Conservation (phyloP, 2,329 filamentous ascomycete species). For the Byssochlamys sp. region DNA sequence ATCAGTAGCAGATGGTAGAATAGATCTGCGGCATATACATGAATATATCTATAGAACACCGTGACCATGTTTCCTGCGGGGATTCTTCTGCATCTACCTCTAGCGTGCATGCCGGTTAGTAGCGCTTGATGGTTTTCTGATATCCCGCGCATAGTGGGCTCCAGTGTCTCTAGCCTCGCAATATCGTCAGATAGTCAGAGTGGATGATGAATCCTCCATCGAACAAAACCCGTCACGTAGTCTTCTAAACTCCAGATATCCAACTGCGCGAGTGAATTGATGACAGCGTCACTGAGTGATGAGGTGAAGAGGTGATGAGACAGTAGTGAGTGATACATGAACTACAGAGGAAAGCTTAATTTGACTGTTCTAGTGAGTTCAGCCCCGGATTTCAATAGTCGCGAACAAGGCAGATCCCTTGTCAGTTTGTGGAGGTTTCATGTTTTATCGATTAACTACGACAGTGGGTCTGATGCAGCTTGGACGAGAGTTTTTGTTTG, state of each 20-base stretch:
- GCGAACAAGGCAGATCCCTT: conserved; percentile 1
- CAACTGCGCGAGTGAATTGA: too few species aligned
- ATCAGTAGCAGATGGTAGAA: background rate
- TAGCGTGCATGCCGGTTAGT: background rate
- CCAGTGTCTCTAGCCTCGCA: too few species aligned
- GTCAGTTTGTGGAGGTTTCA: background rate
- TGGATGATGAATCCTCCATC: too few species aligned
- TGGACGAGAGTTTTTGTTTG: background rate
- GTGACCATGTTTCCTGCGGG: background rate
- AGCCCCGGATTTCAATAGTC: background rate
- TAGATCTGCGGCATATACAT: background rate
- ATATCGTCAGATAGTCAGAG: too few species aligned
- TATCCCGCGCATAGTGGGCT: too few species aligned
- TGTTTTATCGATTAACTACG: background rate
- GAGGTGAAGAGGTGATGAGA: background rate
- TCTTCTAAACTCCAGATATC: too few species aligned
- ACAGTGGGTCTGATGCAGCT: background rate
- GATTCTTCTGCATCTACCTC: background rate
- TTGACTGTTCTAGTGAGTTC: background rate
- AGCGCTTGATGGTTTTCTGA: too few species aligned
- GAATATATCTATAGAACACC: background rate
- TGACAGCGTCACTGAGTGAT: background rate
- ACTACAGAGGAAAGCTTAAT: background rate
- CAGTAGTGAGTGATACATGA: background rate
- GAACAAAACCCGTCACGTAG: too few species aligned